Conservation (phyloP, 179 eudicot genomes). For the Sideroxylon spinosum region DNA sequence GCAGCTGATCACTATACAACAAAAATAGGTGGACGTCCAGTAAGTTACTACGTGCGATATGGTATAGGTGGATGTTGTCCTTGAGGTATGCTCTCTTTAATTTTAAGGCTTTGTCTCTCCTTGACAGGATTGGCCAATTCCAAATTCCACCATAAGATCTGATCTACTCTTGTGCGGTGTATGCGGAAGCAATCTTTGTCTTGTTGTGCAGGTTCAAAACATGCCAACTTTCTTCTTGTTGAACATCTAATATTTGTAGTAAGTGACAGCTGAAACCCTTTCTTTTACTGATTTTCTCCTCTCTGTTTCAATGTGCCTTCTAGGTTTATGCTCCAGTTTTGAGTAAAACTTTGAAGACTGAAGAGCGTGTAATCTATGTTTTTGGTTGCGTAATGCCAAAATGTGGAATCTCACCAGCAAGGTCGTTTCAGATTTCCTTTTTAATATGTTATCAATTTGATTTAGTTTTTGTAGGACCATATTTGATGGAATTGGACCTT, state of each 20-base stretch:
- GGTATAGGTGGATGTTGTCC: neutral
- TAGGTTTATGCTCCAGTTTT: conserved; percentile 85
- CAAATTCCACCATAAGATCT: conserved; percentile 26
- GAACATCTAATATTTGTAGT: conserved; percentile 3
- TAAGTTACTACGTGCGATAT: conserved; percentile 30
- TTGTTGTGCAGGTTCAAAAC: conserved; percentile 64
- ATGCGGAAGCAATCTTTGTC: conserved; percentile 53
- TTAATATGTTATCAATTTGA: neutral
- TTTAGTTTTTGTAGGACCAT: neutral
- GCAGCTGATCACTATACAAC: conserved; percentile 67
- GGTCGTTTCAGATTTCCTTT: conserved; percentile 16
- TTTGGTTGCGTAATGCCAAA: conserved; percentile 52
- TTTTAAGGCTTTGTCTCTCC: neutral
- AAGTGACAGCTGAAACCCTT: neutral
- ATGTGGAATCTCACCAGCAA: conserved; percentile 50
- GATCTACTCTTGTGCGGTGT: conserved; percentile 47
- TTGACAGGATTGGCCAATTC: conserved; percentile 79
- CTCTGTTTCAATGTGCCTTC: conserved; percentile 10
- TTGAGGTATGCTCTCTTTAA: neutral
- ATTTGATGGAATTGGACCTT: neutral
- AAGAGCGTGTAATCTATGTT: conserved; percentile 71
- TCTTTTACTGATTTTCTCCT: neutral
- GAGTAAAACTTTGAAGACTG: conserved; percentile 35
- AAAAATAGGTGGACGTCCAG: conserved; percentile 78
- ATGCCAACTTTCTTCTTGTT: neutral